Base-by-base conservation (phyloP, 2,329 filamentous ascomycete species). In the Dactylella cylindrospora region DNA sequence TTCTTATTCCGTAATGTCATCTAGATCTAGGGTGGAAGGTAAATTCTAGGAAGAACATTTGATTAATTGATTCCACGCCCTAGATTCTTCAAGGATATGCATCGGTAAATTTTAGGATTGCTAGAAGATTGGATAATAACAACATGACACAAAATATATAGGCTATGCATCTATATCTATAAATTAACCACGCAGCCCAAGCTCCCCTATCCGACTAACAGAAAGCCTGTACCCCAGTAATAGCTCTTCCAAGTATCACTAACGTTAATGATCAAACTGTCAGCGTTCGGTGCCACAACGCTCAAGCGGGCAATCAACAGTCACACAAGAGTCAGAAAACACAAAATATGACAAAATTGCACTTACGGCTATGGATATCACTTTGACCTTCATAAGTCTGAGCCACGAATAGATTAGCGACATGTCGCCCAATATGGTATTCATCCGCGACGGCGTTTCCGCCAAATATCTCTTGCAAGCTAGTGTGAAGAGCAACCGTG, bases 331-430 rank as follows among this genome's bases (percentile, higher is more conserved):
- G 15, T 26, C 8, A 60, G 43, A 35, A 55, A 8, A 31, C 8
- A 47, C 64, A 10, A 65, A 41, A 28, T 5, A 26, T 25, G 51
- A n/a, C n/a, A n/a, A n/a, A 22, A 12, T 33, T 7, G 1, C 12
- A 81, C 86, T 80, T 76, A 91, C 57, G 38, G 15, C 89, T 83
- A 74, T 97, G 93, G 72, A 97, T 97, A 74, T 97, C 93, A 71
- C 90, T 96, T 75, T 97, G 93, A 17, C 93, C 93, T 76, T 98
- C 93, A 69, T 98, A 98, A 1, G 91, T 97, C 76, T 97, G 91
- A 50, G 91, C 94, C 47, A 98, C 93, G 73, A 94, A 98, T 66
- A 98, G 74, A 73, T 98, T 98, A 53, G 91, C 85, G 59, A 96
- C 93, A 76, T 97, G 93, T 66, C 93, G 83, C 12, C 89, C 93